phyloP scores from a whole-genome alignment of 345 rosid species.

The Heritiera fomes region DNA sequence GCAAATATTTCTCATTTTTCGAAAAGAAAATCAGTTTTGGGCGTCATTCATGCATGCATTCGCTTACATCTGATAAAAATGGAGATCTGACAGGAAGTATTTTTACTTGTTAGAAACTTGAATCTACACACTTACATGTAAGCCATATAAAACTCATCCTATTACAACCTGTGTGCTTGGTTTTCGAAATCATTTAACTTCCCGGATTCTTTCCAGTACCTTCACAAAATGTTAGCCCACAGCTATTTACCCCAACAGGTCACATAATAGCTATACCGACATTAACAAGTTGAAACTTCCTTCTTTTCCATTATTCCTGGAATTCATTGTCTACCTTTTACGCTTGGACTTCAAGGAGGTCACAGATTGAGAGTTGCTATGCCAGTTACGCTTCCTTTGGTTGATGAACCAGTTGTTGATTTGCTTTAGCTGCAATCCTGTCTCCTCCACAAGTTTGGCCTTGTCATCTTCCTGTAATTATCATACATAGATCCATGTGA shows the following conservation, averaged over 20 bases:
- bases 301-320: neutral
- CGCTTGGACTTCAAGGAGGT: slow-evolving; percentile 96
- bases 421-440: slow-evolving; percentile 97
- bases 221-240: slow-evolving; percentile 35
- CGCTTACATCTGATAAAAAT: neutral
- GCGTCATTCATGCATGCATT: too few species aligned
- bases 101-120: slow-evolving; percentile 31
- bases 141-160: slow-evolving; percentile 22
- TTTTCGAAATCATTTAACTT: slow-evolving; percentile 12
- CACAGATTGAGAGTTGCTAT: slow-evolving; percentile 87
- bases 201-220: neutral
- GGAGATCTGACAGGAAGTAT: neutral
- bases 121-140: slow-evolving; percentile 30
- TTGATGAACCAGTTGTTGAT: slow-evolving; percentile 99
- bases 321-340: slow-evolving; percentile 49
- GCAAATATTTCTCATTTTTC: too few species aligned
- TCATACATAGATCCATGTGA: too few species aligned
- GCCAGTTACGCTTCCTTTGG: slow-evolving; percentile 98
- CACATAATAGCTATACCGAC: neutral
- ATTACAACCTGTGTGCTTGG: slow-evolving; percentile 25
- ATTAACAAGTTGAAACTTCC: slow-evolving; percentile 12
- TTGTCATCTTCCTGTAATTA: slow-evolving; percentile 90
- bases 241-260: slow-evolving; percentile 22
- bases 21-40: too few species aligned
- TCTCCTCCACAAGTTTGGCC: slow-evolving; percentile 96